These are phyloP conservation scores for Backusella tarrabulga DNA, from an alignment of 192 early-diverging fungal genomes.

Conservation along the genomic window DNA sequence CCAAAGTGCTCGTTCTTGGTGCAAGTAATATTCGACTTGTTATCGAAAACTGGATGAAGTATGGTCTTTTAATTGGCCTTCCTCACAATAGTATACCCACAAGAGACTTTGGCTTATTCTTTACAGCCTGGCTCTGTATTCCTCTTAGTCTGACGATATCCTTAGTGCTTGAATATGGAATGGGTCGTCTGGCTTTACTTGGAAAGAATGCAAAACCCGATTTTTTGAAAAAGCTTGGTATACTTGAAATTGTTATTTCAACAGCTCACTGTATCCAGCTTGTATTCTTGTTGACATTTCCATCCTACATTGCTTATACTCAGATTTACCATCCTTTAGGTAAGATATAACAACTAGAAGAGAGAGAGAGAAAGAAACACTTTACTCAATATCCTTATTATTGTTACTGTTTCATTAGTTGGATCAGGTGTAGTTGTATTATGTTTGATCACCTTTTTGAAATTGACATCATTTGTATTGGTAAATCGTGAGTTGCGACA, in stretches of 20 bases:
- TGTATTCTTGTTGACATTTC: slow-evolving; percentile 51
- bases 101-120: slow-evolving; percentile 57
- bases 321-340: slow-evolving; percentile 63
- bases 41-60: slow-evolving; percentile 88
- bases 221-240: slow-evolving; percentile 5
- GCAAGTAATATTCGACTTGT: slow-evolving; percentile 82
- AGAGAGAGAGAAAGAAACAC: not conserved
- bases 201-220: slow-evolving; percentile 27
- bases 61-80: slow-evolving; percentile 75
- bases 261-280: slow-evolving; percentile 56
- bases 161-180: slow-evolving; percentile 59
- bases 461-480: slow-evolving; percentile 76
- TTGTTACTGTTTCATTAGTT: slow-evolving; percentile 35
- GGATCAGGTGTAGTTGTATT: slow-evolving; percentile 60
- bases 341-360: slow-evolving; percentile 11
- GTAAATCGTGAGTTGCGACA: slow-evolving; percentile 76
- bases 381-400: not conserved
- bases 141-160: slow-evolving; percentile 57
- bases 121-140: slow-evolving; percentile 47
- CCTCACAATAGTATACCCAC: slow-evolving; percentile 55
- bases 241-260: slow-evolving; percentile 25
- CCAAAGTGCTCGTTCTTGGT: slow-evolving; percentile 67
- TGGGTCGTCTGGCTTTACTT: slow-evolving; percentile 26
- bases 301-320: slow-evolving; percentile 65
- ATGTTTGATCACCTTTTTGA: slow-evolving; percentile 73